A percentile compares a stretch with the other conserved stretches of the same genome.
Conservation (phyloP, 129 eudicot species). For the Flaveria robusta region DNA sequence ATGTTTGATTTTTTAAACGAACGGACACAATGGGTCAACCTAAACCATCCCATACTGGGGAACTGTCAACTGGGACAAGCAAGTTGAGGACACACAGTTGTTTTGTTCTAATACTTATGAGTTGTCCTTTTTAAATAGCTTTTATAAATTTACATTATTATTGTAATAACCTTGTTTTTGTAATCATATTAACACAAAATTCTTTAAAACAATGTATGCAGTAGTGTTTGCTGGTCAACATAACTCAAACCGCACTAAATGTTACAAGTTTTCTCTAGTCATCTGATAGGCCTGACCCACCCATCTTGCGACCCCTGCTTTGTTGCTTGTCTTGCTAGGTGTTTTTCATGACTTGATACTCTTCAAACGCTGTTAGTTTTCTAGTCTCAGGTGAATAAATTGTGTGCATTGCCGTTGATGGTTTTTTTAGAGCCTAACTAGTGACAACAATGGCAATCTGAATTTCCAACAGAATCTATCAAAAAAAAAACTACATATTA, state of each 20-base stretch:
- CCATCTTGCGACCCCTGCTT: not conserved
- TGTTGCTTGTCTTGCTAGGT: not conserved
- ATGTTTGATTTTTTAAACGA: not conserved
- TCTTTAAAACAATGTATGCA: not conserved
- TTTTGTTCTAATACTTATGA: not conserved
- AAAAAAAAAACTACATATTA: not conserved
- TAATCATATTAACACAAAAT: not conserved
- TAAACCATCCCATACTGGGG: not conserved
- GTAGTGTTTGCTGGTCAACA: not conserved
- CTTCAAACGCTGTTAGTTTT: not conserved
- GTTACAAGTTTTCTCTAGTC: not conserved
- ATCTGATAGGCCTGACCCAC: not conserved
- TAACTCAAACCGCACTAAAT: not conserved
- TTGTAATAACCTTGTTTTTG: not conserved
- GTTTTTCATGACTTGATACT: not conserved
- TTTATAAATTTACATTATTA: not conserved
- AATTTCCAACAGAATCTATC: not conserved
- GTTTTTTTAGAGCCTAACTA: not conserved
- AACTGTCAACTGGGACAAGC: conserved; percentile 1
- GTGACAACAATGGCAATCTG: too few species aligned
- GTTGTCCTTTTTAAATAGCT: not conserved
- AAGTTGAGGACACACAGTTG: not conserved
- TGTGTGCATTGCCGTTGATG: not conserved
- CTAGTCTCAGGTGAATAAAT: conserved; percentile 7
- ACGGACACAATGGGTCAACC: not conserved